Base-by-base conservation (phyloP, 2,329 filamentous ascomycete species). In the Emergomyces orientalis region DNA sequence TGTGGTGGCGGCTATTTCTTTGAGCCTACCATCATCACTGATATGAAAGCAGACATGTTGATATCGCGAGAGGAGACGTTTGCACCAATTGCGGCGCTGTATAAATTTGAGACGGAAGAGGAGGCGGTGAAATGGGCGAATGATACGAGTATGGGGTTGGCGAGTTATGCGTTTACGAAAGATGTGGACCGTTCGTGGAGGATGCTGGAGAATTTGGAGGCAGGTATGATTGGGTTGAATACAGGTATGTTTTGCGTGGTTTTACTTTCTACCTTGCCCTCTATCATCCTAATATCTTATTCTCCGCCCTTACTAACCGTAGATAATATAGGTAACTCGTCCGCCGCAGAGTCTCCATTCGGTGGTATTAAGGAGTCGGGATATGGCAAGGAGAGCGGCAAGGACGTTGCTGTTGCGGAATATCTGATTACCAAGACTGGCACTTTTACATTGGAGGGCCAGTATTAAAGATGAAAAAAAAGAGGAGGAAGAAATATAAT, bases 171-270 rank as follows among this genome's bases (percentile, higher is more conserved):
- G 65, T 88, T 88, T 73, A 88, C 86, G 0, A 87, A 86, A 75
- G 84, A 87, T 68, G 76, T 88, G 5, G 84, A 88, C 69, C 83
- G 86, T 0, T 79, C 84, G 60, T 87, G 86, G 83, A 78, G 86
- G 63, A 74, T 88, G 70, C 76, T 88, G 63, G 86, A 89, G 77
- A 86, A 84, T 66, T 71, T 89, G 41, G 85, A 88, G 71, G 86
- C 86, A 4, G 86, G 86, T 3, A 88, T 88, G 86, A 85, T 88
- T 69, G 86, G 86, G 17, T 76, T 86, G 75, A 86, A 86, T 67
- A 84, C 82, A 62, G 81, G 83, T 78, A 69, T 67, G 74, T 70
- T 45, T 55, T 17, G 47, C 25, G 51, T 56, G 32, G 54, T 57
- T 54, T 58, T 22, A 51, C 7, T 65, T 63, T 47, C 30, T 25